A percentile compares a stretch with the other conserved stretches of the same genome.
These are phyloP conservation scores for Powellomyces hirtus DNA, from an alignment of 192 early-diverging fungal genomes.

Conservation along the genomic window DNA sequence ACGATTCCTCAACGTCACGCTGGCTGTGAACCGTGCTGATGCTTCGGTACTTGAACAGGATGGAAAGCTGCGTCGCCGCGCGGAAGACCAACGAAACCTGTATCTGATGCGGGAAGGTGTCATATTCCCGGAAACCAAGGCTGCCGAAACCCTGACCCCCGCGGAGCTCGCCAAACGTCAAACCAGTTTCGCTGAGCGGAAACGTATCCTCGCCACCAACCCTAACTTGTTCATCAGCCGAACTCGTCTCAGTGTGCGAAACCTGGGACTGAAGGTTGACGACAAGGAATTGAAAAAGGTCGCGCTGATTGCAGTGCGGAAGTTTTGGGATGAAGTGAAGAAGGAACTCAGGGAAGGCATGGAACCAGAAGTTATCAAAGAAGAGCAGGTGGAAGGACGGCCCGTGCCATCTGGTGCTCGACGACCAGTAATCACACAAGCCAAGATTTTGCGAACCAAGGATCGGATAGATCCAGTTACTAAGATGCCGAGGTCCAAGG, in stretches of 20 bases:
- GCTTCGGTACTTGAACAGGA: conserved; percentile 65
- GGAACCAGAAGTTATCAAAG: conserved; percentile 66
- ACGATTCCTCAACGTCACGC: conserved; percentile 76
- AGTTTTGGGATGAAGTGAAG: conserved; percentile 54
- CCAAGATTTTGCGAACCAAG: conserved; percentile 76
- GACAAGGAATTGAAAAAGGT: conserved; percentile 65
- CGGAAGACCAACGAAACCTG: conserved; percentile 77
- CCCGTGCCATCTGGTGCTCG: conserved; percentile 32
- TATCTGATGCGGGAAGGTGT: conserved; percentile 93
- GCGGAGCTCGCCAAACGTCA: conserved; percentile 82
- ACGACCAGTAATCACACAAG: conserved; percentile 58
- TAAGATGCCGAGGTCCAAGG: conserved; percentile 69
- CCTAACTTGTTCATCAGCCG: conserved; percentile 87
- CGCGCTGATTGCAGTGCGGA: conserved; percentile 30
- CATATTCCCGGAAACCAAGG: conserved; percentile 80
- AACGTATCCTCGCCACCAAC: conserved; percentile 76
- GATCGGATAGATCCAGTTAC: conserved; percentile 76
- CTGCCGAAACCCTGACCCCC: conserved; percentile 65
- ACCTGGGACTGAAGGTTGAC: conserved; percentile 70
- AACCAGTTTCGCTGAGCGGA: conserved; percentile 76
- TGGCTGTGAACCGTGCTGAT: conserved; percentile 72
- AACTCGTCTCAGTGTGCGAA: conserved; percentile 86
- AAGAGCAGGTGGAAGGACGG: conserved; percentile 62
- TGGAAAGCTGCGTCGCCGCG: conserved; percentile 58
- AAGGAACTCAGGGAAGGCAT: conserved; percentile 32